Evolutionary conservation across 306 rosid genomes (phyloP), one percentile per base, ranked within the genome.

Genomic region (Inga leiocalycina): DNA sequence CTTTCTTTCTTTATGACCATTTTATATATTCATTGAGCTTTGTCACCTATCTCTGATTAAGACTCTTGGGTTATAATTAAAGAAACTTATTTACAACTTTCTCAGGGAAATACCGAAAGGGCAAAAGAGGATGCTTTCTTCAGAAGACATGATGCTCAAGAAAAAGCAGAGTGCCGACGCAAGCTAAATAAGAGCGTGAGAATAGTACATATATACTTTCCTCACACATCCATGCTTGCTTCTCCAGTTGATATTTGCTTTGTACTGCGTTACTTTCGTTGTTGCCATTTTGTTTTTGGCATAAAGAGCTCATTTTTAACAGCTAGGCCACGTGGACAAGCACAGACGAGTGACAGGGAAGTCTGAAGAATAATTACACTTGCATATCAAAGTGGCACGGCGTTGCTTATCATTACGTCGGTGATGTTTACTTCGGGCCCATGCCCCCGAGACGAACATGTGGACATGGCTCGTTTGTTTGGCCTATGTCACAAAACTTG

Each of bases 401-500:
- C 71, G 57, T 39, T 14, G 43, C 84, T 34, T 56, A 75, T 82
- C 79, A 85, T 87, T 81, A 81, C 84, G 82, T 77, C 70, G 30
- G 86, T 81, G 76, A 89, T 81, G 91, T 75, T 71, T 77, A 67
- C 24, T 74, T 24, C 20, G 22, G 79, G 78, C 64, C 86, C 87
- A 80, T 83, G 71, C 79, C 51, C 84, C 85, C 86, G 83, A 84
- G 76, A 79, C 80, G 77, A 83, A 86, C 90, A 86, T 89, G 91
- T 88, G 91, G 85, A 80, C 67, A 27, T 10, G 22, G 32, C 76
- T 75, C 35, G 0, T 45, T 27, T 72, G 6, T 73, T 8, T 1
- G 16, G 68, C 68, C 7, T 22, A 4, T 27, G 12, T 10, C 15
- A 5, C 59, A 48, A 48, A 46, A 6, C 8, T 46, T 48, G 22